phyloP scores from a whole-genome alignment of 305 asterid genomes.

The Euphrasia arctica region DNA sequence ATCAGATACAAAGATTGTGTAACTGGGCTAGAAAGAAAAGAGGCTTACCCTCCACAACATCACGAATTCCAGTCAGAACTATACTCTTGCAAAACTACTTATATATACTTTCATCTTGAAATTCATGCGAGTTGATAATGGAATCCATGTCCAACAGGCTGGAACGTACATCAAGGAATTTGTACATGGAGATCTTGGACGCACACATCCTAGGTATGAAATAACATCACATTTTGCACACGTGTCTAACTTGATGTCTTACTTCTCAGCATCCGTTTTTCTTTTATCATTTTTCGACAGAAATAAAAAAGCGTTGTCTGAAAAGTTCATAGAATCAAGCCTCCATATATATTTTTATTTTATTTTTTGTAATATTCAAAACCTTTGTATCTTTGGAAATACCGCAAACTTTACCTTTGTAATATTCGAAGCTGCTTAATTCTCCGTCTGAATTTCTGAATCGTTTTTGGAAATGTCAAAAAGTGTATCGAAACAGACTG shows the following conservation, averaged over 20 bases:
- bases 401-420: no score
- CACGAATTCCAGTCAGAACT: neutral
- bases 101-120: neutral
- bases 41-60: no score
- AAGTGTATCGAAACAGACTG: no score
- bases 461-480: no score
- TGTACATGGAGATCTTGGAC: constrained; percentile 96
- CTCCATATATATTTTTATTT: no score
- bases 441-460: no score
- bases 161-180: constrained; percentile 97
- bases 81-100: constrained; percentile 13
- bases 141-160: constrained; percentile 48
- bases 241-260: no score
- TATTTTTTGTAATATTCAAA: no score
- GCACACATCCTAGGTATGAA: constrained; percentile 82
- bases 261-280: neutral
- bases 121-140: neutral
- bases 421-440: no score
- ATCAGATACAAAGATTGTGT: neutral
- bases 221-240: neutral
- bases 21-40: neutral
- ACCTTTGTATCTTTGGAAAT: no score
- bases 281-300: neutral
- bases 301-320: neutral
- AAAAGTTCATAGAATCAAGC: neutral